Evolutionary conservation across 2,329 filamentous ascomycete species (phyloP).

Genomic region (Aspergillus floridensis): DNA sequence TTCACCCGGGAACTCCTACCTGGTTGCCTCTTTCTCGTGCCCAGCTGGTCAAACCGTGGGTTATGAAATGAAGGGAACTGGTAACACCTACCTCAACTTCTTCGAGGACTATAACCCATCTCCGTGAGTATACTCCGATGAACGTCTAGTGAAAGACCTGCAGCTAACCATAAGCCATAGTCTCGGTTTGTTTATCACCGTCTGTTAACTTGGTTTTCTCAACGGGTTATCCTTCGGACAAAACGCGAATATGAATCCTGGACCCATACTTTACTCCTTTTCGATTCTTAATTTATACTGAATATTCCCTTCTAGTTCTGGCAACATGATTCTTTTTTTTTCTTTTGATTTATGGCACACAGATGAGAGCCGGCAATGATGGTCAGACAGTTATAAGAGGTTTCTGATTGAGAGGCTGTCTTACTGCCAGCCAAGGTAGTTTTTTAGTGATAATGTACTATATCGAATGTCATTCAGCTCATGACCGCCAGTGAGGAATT

Average conservation of each 20-base stretch:
- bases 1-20: conserved; percentile 54
- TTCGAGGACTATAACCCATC: conserved; percentile 63
- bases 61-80: conserved; percentile 53
- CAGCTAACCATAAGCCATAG: conserved; percentile 23
- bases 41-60: conserved; percentile 52
- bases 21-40: conserved; percentile 55
- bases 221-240: not conserved
- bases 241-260: conserved; percentile 18
- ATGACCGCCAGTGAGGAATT: not conserved
- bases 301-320: not conserved
- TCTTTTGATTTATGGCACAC: not conserved
- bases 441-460: not conserved
- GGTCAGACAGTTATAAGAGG: not conserved
- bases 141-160: not conserved
- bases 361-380: not conserved
- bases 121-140: conserved; percentile 36
- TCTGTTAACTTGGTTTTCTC: conserved; percentile 30
- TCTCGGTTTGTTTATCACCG: conserved; percentile 44
- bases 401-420: not conserved
- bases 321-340: not conserved
- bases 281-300: not conserved
- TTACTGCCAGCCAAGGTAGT: not conserved
- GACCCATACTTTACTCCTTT: conserved; percentile 6
- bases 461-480: not conserved
- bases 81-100: conserved; percentile 55